These are phyloP conservation scores for Candida tammaniensis DNA, from an alignment of 805 yeast species.

Conservation along the genomic window DNA sequence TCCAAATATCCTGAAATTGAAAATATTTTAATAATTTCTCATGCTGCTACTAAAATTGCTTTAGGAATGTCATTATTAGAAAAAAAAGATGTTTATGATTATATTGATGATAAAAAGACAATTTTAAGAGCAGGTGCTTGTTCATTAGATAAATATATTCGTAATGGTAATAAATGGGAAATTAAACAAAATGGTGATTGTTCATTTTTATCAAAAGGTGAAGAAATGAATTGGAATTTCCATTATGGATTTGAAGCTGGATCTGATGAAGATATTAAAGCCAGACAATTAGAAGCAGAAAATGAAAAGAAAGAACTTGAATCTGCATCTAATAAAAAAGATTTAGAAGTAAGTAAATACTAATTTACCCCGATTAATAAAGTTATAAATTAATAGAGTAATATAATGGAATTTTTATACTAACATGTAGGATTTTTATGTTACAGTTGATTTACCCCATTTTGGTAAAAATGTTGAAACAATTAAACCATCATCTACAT, in stretches of 20 bases:
- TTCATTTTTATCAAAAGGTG: constrained; percentile 69
- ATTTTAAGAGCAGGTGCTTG: constrained; percentile 76
- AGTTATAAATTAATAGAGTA: constrained; percentile 2
- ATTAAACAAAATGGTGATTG: constrained; percentile 70
- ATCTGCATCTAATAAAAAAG: constrained; percentile 26
- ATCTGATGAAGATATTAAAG: constrained; percentile 77
- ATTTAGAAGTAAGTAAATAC: constrained; percentile 22
- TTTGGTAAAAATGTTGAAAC: constrained; percentile 15
- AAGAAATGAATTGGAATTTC: constrained; percentile 94
- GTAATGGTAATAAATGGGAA: constrained; percentile 48
- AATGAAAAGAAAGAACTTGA: constrained; percentile 45
- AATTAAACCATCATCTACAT: constrained; percentile 39
- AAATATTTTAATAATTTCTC: constrained; percentile 73
- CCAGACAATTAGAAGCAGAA: constrained; percentile 36
- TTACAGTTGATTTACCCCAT: constrained; percentile 32
- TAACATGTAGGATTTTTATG: constrained; percentile 29
- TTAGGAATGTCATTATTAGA: constrained; percentile 75
- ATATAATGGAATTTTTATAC: constrained; percentile 16
- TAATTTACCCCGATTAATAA: constrained; percentile 1
- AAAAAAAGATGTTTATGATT: constrained; percentile 48
- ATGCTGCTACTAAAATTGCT: constrained; percentile 91
- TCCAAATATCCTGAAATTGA: constrained; percentile 56
- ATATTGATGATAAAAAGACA: constrained; percentile 41
- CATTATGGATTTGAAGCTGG: constrained; percentile 79
- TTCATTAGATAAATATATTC: constrained; percentile 63